Conservation (phyloP, 768 basidiomycete species). For the Tylopilus vinaceipallidus region DNA sequence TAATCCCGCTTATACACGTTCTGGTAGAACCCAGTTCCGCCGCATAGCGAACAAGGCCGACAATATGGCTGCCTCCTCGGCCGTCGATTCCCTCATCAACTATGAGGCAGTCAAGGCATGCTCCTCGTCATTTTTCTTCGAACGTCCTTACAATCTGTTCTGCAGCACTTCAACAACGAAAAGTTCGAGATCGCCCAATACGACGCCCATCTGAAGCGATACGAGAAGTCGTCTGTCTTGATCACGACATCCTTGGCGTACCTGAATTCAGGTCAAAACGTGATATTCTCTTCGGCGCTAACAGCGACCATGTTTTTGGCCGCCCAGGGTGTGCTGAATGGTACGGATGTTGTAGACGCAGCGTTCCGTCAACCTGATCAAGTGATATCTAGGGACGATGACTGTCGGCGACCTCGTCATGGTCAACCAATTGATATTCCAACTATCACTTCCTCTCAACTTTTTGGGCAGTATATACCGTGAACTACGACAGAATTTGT, state of each 20-base stretch:
- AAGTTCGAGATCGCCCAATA: conserved; percentile 88
- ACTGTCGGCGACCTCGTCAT: conserved; percentile 98
- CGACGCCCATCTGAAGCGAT: conserved; percentile 80
- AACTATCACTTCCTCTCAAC: conserved; percentile 92
- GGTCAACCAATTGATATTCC: conserved; percentile 99
- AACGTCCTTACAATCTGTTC: background rate
- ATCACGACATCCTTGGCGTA: conserved; percentile 92
- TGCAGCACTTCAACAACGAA: conserved; percentile 96
- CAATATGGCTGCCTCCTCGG: conserved; percentile 91
- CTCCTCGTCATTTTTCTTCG: background rate
- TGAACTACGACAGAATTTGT: conserved; percentile 90
- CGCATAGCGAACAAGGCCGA: conserved; percentile 95
- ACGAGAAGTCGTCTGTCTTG: conserved; percentile 91
- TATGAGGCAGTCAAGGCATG: conserved; percentile 96
- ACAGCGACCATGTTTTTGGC: conserved; percentile 96
- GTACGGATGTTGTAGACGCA: conserved; percentile 35
- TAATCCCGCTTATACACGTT: background rate
- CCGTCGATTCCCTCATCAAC: conserved; percentile 95
- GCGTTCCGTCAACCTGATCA: background rate
- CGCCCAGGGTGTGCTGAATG: conserved; percentile 90
- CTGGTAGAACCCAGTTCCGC: conserved; percentile 80
- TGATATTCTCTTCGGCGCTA: conserved; percentile 92
- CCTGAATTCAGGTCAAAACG: conserved; percentile 94
- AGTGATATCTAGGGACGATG: conserved; percentile 73
- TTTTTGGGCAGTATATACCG: conserved; percentile 97